phyloP scores from a whole-genome alignment of 768 basidiomycete genomes.

The Xerocomus spinulosus region DNA sequence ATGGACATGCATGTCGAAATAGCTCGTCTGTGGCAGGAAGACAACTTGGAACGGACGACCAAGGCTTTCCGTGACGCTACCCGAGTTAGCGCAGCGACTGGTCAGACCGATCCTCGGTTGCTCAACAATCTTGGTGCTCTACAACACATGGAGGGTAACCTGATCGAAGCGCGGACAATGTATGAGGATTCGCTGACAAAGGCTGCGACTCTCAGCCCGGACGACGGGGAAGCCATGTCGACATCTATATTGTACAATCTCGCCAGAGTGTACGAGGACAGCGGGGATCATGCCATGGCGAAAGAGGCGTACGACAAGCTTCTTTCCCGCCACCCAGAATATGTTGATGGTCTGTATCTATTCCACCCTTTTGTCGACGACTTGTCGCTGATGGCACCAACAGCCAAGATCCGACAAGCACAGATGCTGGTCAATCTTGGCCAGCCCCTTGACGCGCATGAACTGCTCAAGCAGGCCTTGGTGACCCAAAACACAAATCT shows the following conservation, averaged over 20 bases:
- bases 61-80: constrained; percentile 73
- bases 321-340: constrained; percentile 88
- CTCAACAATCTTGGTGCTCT: constrained; percentile 79
- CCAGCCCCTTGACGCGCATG: constrained; percentile 77
- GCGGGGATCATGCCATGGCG: constrained; percentile 66
- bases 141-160: constrained; percentile 62
- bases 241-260: constrained; percentile 90
- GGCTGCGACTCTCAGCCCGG: constrained; percentile 42
- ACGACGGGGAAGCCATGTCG: constrained; percentile 62
- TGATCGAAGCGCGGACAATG: constrained; percentile 51
- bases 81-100: constrained; percentile 50
- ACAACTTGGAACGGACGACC: constrained; percentile 67
- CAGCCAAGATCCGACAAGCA: constrained; percentile 92
- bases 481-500: constrained; percentile 71
- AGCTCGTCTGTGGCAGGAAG: constrained; percentile 82
- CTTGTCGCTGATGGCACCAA: constrained; percentile 6
- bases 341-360: constrained; percentile 78
- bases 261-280: constrained; percentile 86
- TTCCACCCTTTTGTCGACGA: neutral
- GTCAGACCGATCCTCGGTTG: constrained; percentile 58
- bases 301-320: constrained; percentile 86
- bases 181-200: constrained; percentile 74
- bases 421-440: constrained; percentile 69
- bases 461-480: constrained; percentile 84
- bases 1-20: constrained; percentile 89